These are phyloP conservation scores for Albugo candida DNA, from an alignment of 352 stramenopile species.

Conservation along the genomic window DNA sequence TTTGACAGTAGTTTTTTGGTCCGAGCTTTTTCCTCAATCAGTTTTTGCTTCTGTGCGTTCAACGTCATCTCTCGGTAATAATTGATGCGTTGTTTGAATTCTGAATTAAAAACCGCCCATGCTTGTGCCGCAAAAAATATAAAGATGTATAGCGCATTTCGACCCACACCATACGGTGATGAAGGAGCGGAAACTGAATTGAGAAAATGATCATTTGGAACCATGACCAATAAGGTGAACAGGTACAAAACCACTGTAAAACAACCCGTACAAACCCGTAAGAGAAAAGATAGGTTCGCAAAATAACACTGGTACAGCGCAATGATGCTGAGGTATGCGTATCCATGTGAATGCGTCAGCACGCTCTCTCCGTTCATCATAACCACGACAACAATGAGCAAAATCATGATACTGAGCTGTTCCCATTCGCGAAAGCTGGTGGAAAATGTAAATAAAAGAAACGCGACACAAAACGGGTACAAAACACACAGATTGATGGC, in stretches of 20 bases:
- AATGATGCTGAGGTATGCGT: slow-evolving; percentile 62
- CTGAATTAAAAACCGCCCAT: slow-evolving; percentile 72
- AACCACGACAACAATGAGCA: slow-evolving; percentile 35
- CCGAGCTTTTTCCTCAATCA: slow-evolving; percentile 52
- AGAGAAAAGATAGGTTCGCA: slow-evolving; percentile 51
- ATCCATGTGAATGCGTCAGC: slow-evolving; percentile 38
- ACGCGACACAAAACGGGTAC: slow-evolving; percentile 36
- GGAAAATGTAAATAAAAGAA: slow-evolving; percentile 52
- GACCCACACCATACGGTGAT: slow-evolving; percentile 12
- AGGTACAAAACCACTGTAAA: slow-evolving; percentile 43
- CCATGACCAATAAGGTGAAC: slow-evolving; percentile 34
- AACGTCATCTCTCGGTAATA: slow-evolving; percentile 67
- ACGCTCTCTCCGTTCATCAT: slow-evolving; percentile 46
- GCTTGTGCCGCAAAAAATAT: slow-evolving; percentile 58
- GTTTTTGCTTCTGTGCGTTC: slow-evolving; percentile 68
- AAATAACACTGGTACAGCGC: slow-evolving; percentile 74
- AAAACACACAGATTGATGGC: slow-evolving; percentile 60
- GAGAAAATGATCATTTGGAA: slow-evolving; percentile 17
- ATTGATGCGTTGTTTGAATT: slow-evolving; percentile 78
- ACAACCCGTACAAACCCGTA: slow-evolving; percentile 33
- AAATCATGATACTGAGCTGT: slow-evolving; percentile 23
- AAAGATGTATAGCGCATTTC: slow-evolving; percentile 69
- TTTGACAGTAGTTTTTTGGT: slow-evolving; percentile 68
- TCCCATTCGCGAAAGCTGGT: slow-evolving; percentile 36
- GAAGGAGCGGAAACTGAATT: slow-evolving; percentile 10